Evolutionary conservation across 345 rosid species (phyloP).

Genomic region (Eucalyptus sp.): DNA sequence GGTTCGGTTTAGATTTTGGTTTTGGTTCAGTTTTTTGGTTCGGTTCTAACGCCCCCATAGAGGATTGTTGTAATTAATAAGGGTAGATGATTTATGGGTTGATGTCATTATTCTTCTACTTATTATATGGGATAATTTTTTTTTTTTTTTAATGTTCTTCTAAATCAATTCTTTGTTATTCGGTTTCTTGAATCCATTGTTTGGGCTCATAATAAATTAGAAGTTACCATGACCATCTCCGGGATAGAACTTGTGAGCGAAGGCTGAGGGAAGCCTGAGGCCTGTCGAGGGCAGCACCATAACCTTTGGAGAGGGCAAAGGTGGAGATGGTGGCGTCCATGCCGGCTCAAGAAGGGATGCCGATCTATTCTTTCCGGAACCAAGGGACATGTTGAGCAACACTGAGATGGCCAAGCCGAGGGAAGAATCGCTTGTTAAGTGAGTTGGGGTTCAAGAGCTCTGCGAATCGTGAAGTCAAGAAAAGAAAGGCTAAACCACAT

Average conservation of each 20-base stretch:
- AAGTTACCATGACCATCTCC: not conserved
- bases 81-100: not conserved
- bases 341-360: not conserved
- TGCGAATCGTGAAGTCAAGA: not conserved
- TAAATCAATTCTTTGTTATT: not conserved
- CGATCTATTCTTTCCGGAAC: not conserved
- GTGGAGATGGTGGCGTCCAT: not conserved
- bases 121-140: too few relatives aligned
- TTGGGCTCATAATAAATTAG: too few relatives aligned
- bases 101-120: not conserved
- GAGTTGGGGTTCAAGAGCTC: not conserved
- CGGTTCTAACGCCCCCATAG: too few relatives aligned
- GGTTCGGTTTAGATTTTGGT: rapidly evolving
- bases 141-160: not conserved
- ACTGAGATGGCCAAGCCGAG: not conserved
- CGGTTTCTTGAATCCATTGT: not conserved
- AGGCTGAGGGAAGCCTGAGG: not conserved
- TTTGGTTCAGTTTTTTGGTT: rapidly evolving
- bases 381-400: not conserved
- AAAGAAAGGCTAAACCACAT: not conserved
- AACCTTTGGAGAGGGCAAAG: not conserved
- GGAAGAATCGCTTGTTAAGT: not conserved
- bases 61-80: not conserved
- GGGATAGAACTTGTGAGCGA: not conserved
- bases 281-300: not conserved